These are phyloP conservation scores for Lactarius psammicola DNA, from an alignment of 768 basidiomycete genomes.

Conservation along the genomic window DNA sequence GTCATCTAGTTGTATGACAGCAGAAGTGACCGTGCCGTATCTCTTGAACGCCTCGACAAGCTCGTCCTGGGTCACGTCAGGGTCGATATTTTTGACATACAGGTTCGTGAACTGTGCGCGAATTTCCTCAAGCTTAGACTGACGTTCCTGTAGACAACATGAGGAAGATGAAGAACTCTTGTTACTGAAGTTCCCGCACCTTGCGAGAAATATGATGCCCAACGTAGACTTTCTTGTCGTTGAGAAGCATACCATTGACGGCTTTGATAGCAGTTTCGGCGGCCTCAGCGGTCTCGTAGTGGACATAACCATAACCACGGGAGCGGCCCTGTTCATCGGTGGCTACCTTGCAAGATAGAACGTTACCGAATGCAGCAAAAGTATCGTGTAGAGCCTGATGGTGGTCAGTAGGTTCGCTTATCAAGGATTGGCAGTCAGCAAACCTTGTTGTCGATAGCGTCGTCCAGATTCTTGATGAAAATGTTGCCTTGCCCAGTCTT, in stretches of 20 bases:
- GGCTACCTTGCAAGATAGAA: slow-evolving; percentile 98
- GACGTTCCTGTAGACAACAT: slow-evolving; percentile 67
- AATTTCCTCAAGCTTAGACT: slow-evolving; percentile 98
- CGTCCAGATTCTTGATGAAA: slow-evolving; percentile 99
- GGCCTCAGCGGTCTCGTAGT: slow-evolving; percentile 97
- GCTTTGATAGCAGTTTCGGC: slow-evolving; percentile 96
- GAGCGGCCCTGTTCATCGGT: slow-evolving; percentile 93
- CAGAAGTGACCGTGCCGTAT: slow-evolving; percentile 86
- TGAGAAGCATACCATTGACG: slow-evolving; percentile 98
- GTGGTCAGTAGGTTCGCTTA: slow-evolving; percentile 8
- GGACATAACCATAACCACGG: slow-evolving; percentile 98
- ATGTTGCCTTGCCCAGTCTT: slow-evolving; percentile 99
- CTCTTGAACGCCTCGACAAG: slow-evolving; percentile 76
- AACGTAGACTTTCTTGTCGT: slow-evolving; percentile 99
- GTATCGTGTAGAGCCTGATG: slow-evolving; percentile 95
- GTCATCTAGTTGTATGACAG: slow-evolving; percentile 79
- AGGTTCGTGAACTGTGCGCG: slow-evolving; percentile 97
- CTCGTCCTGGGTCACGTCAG: slow-evolving; percentile 79
- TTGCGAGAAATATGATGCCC: slow-evolving; percentile 97
- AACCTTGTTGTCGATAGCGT: slow-evolving; percentile 96
- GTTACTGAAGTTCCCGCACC: slow-evolving; percentile 42
- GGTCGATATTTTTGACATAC: slow-evolving; percentile 95
- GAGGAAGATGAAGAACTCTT: slow-evolving; percentile 4
- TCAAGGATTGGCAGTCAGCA: slow-evolving; percentile 12
- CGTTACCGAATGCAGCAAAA: slow-evolving; percentile 98